Percentiles rank a stretch among this genome's conserved stretches.
Conservation (phyloP, 495 filamentous ascomycete species). For the Pseudevernia furfuracea region DNA sequence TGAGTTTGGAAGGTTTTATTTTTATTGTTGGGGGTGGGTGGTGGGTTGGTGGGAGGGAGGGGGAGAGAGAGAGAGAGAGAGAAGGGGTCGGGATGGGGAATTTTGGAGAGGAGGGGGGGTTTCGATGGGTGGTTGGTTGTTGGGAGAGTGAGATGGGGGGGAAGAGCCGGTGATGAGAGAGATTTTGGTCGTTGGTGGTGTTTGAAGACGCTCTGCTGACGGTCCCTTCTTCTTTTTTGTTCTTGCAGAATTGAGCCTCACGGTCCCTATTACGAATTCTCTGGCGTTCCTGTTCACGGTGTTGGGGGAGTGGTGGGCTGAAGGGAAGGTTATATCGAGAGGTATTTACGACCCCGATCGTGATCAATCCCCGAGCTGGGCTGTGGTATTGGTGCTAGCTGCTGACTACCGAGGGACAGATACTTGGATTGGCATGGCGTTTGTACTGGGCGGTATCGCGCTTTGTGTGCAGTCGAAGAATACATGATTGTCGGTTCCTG, state of each 20-base stretch:
- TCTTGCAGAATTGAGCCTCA: conserved; percentile 70
- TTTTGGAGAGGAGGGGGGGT: too few relatives aligned
- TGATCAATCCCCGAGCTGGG: background rate
- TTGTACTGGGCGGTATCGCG: conserved; percentile 76
- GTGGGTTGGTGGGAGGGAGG: too few relatives aligned
- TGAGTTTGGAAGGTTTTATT: background rate
- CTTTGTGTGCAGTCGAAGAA: conserved; percentile 68
- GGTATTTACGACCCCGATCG: conserved; percentile 36
- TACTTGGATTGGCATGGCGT: conserved; percentile 80
- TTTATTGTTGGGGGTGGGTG: background rate
- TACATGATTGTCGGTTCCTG: conserved; percentile 8
- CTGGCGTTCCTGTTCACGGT: conserved; percentile 93
- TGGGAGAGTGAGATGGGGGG: background rate
- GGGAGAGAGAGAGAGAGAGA: background rate
- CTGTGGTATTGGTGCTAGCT: background rate
- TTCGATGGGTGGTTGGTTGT: background rate
- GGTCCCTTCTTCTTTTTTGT: too few relatives aligned
- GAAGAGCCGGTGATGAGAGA: background rate
- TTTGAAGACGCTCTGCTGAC: background rate
- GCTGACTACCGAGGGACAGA: conserved; percentile 38
- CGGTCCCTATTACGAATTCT: conserved; percentile 90
- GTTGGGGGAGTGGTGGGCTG: conserved; percentile 89
- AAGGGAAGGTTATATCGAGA: conserved; percentile 76
- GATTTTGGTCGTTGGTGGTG: background rate
- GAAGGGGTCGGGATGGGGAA: too few relatives aligned